These are phyloP conservation scores for Pelargonium myrrhifolium DNA, from an alignment of 441 rosid genomes.

Conservation along the genomic window DNA sequence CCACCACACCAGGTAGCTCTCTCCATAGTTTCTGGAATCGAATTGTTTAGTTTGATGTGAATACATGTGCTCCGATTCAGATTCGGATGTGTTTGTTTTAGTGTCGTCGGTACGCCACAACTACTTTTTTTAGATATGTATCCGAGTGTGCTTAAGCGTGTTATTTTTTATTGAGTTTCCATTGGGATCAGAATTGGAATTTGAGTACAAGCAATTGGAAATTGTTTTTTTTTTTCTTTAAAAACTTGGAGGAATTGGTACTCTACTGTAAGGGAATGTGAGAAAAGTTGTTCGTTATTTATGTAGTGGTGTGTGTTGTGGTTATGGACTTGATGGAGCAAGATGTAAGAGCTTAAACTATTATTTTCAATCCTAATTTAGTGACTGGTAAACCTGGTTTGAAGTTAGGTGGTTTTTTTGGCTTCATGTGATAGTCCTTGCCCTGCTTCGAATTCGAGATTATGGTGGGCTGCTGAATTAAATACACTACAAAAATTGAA, in stretches of 20 bases:
- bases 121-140: neutral
- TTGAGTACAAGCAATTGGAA: neutral
- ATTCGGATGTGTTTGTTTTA: conserved; percentile 2
- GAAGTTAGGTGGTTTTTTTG: neutral
- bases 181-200: neutral
- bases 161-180: neutral
- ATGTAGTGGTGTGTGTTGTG: neutral
- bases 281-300: too few species aligned
- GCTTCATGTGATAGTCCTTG: neutral
- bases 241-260: too few species aligned
- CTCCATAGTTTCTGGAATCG: neutral
- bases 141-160: neutral
- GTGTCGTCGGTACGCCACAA: neutral
- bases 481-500: too few species aligned
- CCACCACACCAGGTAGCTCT: too few species aligned
- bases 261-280: too few species aligned
- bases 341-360: neutral
- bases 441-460: neutral
- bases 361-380: neutral
- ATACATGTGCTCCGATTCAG: neutral
- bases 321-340: neutral
- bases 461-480: neutral
- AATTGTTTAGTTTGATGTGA: neutral
- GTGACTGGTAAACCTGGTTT: neutral
- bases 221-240: too few species aligned